Evolutionary conservation across 1,139 yeast genomes (phyloP), one percentile per base, ranked within the genome.

Genomic region (Yamadazyma oceani): DNA sequence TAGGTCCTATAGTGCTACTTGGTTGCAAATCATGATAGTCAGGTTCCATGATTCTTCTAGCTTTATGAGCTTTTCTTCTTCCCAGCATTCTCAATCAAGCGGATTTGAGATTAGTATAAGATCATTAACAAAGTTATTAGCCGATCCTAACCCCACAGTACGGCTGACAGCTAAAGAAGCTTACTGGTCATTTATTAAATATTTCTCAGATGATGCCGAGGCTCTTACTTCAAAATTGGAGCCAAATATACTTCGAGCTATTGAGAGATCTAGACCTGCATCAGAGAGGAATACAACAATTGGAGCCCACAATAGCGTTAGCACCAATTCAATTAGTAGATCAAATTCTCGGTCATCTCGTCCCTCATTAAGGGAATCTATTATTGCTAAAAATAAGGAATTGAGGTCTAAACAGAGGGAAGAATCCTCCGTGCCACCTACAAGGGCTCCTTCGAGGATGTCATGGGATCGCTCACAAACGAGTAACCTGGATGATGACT

Each of bases 111-210:
- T 69, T 1, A 61, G 82, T 2, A 79, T 71, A 28, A 78, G 70
- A 39, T 66, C 81, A 45, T 55, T 89, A 2, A 48, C 63, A 4
- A 82, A 77, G 50, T 81, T 94, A 24, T 64, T 92, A 2, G 61
- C 78, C 1, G 97, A 92, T 59, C 87, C 96, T 0, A 85, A 85
- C 42, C 89, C 94, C 0, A 67, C 73, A 0, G 97, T 87, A 0
- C 73, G 97, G 44, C 95, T 81, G 50, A 69, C 79, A 0, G 86
- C 85, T 63, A 75, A 96, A 53, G 67, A 69, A 8, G 73, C 89
- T 0, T 90, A 76, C 53, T 89, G 96, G 96, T 68, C 77, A 15
- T 75, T 78, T 43, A 71, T 73, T 48, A 68, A 69, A 6, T 51
- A 59, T 26, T 64, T 62, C 69, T 57, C 85, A 62, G 43, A 64